Base-by-base conservation (phyloP, 2,329 filamentous ascomycete species). In the Neonectria coccinea region DNA sequence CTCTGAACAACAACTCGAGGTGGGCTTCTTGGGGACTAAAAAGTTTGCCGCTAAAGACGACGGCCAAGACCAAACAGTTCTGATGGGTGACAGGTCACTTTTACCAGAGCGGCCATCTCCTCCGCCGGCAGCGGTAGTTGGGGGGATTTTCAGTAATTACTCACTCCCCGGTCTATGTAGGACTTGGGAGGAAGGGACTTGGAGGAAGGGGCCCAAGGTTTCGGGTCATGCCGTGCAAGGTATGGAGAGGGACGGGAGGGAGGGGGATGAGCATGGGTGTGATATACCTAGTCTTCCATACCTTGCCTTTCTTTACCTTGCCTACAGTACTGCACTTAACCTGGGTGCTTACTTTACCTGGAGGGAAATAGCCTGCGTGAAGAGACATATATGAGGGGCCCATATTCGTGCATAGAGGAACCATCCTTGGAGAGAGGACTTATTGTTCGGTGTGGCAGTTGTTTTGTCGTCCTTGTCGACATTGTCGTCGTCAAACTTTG, bases 71-170 rank as follows among this genome's bases (percentile, higher is more conserved):
- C 54, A 64, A 64, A 67, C 8, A 11, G 39, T 42, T 42, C 57
- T 65, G 68, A 70, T 66, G 59, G 54, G 45, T 58, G 62, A 64
- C 56, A 67, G 64, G 59, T 64, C 69, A 72, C 25, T 56, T 64
- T 31, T 45, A 22, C n/a, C 39, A 41, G 16, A 18, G 39, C 18
- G n/a, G 39, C 16, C 18, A 27, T 58, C 33, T 44, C 41, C 44
- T 29, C 42, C 11, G 20, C 25, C 47, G 20, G n/a, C 4, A 33
- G 33, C 18, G 45, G 41, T 20, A 29, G 47, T 42, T 42, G 6
- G 8, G 29, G 27, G 59, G 22, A 33, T 18, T 47, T 27, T 48
- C 20, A n/a, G 14, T 10, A 31, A 25, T 25, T 29, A 10, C 42
- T 22, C 10, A 25, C 18, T 45, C 11, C 11, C n/a, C 18, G 9